These are phyloP conservation scores for Schizochytrium sp. DNA, from an alignment of 108 stramenopile species.

Conservation along the genomic window DNA sequence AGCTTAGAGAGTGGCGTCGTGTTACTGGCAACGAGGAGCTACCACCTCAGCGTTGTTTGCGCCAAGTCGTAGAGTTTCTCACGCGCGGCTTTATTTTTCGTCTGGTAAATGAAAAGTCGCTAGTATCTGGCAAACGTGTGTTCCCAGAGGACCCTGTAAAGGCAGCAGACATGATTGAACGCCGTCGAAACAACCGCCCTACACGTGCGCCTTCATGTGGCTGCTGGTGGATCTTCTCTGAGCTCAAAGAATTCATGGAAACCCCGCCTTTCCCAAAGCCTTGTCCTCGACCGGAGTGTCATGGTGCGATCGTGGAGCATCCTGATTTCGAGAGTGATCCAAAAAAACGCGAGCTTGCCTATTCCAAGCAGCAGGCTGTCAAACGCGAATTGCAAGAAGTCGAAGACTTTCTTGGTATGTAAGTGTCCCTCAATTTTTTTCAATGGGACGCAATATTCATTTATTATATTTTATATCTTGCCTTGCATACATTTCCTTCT, in stretches of 20 bases:
- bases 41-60: slow-evolving; percentile 29
- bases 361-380: slow-evolving; percentile 2
- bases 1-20: slow-evolving; percentile 22
- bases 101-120: slow-evolving; percentile 8
- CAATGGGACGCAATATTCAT: not conserved
- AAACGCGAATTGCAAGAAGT: slow-evolving; percentile 32
- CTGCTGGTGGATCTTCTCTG: slow-evolving; percentile 20
- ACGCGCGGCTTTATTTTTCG: slow-evolving; percentile 54
- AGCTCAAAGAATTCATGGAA: slow-evolving; percentile 7
- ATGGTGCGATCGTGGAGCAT: slow-evolving; percentile 36
- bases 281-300: not conserved
- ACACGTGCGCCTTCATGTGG: slow-evolving; percentile 20
- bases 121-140: not conserved
- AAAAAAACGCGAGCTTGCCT: slow-evolving; percentile 50
- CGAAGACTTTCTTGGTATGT: slow-evolving; percentile 15
- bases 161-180: not conserved
- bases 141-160: slow-evolving; percentile 12
- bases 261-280: slow-evolving; percentile 37
- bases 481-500: slow-evolving; percentile 11
- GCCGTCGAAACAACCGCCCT: slow-evolving; percentile 35
- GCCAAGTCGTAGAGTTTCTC: slow-evolving; percentile 27
- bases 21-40: slow-evolving; percentile 14
- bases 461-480: not conserved
- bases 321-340: slow-evolving; percentile 8
- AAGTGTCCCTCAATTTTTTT: not conserved